Evolutionary conservation across 2,329 filamentous ascomycete species (phyloP).

Genomic region (Aspergillus latus): DNA sequence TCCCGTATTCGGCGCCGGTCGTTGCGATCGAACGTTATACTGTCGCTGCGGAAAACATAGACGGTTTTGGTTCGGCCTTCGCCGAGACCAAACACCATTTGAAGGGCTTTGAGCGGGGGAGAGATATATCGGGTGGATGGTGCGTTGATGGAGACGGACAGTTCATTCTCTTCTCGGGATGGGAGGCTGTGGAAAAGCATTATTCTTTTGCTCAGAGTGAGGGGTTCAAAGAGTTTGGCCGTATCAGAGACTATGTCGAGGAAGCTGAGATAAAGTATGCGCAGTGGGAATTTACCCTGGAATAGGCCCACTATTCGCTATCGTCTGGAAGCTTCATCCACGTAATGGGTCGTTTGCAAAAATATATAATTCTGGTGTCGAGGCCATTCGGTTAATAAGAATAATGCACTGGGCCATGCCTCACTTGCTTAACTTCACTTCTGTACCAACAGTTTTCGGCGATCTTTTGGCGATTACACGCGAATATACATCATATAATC

Average conservation of each 20-base stretch:
- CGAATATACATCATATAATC: too few relatives aligned
- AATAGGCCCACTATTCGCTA: background rate
- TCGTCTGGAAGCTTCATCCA: too few relatives aligned
- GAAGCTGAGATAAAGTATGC: slow-evolving; percentile 32
- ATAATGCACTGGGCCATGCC: too few relatives aligned
- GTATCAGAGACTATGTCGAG: slow-evolving; percentile 25
- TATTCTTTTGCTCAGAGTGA: slow-evolving; percentile 33
- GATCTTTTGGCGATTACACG: too few relatives aligned
- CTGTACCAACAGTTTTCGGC: too few relatives aligned
- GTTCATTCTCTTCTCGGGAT: slow-evolving; percentile 45
- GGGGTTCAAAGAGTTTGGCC: slow-evolving; percentile 30
- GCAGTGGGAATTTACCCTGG: background rate
- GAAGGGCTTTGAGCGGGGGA: slow-evolving; percentile 29
- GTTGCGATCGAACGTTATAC: slow-evolving; percentile 29
- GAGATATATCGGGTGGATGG: slow-evolving; percentile 39
- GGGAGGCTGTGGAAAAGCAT: slow-evolving; percentile 39
- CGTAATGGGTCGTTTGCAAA: too few relatives aligned
- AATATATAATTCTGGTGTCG: too few relatives aligned
- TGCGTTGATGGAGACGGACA: slow-evolving; percentile 41
- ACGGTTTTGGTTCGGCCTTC: slow-evolving; percentile 31
- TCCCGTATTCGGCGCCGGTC: slow-evolving; percentile 32
- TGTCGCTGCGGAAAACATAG: slow-evolving; percentile 7
- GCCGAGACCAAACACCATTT: slow-evolving; percentile 27
- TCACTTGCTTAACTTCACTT: too few relatives aligned
- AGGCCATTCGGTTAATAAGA: too few relatives aligned